These are phyloP conservation scores for Limnomonas spitsbergensis DNA, from an alignment of 139 green algal species.

Conservation along the genomic window DNA sequence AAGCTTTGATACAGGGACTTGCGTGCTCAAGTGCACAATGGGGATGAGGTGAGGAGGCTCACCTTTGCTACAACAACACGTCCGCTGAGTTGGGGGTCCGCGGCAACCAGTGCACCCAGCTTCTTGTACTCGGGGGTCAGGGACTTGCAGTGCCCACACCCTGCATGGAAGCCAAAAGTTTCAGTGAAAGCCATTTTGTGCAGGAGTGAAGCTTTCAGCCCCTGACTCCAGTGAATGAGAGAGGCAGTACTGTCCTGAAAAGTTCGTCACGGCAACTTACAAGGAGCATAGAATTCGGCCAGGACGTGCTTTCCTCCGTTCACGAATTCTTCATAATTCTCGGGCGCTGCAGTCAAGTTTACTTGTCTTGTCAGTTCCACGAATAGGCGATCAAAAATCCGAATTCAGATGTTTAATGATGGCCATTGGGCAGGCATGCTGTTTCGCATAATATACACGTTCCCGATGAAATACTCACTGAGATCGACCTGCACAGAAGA, in stretches of 20 bases:
- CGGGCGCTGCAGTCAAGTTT: slow-evolving; percentile 12
- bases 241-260: background rate
- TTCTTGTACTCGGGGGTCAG: slow-evolving; percentile 58
- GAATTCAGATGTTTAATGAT: background rate
- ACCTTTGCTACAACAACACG: slow-evolving; percentile 79
- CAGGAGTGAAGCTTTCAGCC: background rate
- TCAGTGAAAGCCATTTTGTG: background rate
- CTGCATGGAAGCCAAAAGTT: background rate
- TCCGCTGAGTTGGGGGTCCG: slow-evolving; percentile 63
- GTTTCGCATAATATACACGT: background rate
- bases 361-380: background rate
- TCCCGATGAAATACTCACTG: background rate
- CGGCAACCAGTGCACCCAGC: slow-evolving; percentile 59
- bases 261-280: slow-evolving; percentile 17
- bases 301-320: slow-evolving; percentile 62
- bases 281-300: slow-evolving; percentile 76
- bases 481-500: slow-evolving; percentile 9
- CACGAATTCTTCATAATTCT: slow-evolving; percentile 63
- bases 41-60: background rate
- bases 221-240: background rate
- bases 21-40: background rate
- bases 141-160: slow-evolving; percentile 23
- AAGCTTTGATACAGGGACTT: background rate
- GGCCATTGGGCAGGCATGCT: background rate
- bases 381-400: background rate